phyloP scores from a whole-genome alignment of 2,329 filamentous ascomycete species.

The Fusarium compactum region DNA sequence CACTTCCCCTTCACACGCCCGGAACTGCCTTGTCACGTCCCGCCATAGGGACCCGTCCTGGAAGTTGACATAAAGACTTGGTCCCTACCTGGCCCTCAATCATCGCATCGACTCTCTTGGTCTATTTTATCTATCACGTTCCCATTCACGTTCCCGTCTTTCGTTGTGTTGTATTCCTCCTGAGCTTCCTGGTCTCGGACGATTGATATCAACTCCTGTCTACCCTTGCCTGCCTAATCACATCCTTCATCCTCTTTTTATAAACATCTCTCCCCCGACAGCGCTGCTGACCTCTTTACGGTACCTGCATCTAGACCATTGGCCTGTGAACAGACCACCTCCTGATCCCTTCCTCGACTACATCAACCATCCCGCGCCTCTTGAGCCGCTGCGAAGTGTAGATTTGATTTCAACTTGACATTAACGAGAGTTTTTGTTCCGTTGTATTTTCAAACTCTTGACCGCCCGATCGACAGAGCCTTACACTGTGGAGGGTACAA shows the following conservation, averaged over 20 bases:
- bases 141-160: conserved; percentile 22
- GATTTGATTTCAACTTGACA: conserved; percentile 13
- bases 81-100: conserved; percentile 48
- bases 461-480: conserved; percentile 29
- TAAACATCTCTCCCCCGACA: conserved; percentile 31
- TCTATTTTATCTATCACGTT: conserved; percentile 43
- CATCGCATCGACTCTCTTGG: conserved; percentile 44
- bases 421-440: conserved; percentile 22
- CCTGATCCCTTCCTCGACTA: conserved; percentile 44
- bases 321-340: conserved; percentile 48
- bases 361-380: conserved; percentile 32
- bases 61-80: conserved; percentile 50
- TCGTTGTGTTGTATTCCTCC: conserved; percentile 30
- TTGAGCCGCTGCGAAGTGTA: conserved; percentile 22
- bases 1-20: conserved; percentile 39
- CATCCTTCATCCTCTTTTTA: conserved; percentile 20
- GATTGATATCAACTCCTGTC: conserved; percentile 28
- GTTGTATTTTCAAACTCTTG: conserved; percentile 12
- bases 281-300: conserved; percentile 43
- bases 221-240: conserved; percentile 9
- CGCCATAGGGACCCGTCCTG: conserved; percentile 47
- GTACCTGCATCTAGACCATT: conserved; percentile 48
- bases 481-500: conserved; percentile 31
- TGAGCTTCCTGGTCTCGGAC: conserved; percentile 35
- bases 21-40: conserved; percentile 47